phyloP scores from a whole-genome alignment of 2,329 filamentous ascomycete genomes.

The Ceratocystis alfenasii region DNA sequence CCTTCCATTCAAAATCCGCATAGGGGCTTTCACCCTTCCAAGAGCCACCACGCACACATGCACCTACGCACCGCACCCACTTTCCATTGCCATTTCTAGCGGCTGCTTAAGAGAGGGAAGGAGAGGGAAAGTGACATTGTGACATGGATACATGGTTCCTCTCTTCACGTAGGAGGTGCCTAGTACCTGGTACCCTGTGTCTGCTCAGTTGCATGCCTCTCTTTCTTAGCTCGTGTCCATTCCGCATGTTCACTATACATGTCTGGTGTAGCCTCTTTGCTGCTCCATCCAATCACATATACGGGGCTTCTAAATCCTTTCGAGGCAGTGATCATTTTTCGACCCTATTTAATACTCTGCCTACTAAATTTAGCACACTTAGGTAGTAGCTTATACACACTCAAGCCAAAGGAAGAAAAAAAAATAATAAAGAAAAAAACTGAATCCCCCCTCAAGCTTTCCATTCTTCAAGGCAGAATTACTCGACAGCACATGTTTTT shows the following conservation, averaged over 20 bases:
- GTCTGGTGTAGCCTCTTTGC: background rate
- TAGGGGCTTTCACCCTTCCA: background rate
- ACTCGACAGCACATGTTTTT: background rate
- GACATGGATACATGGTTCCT: background rate
- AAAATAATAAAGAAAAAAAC: too few species aligned
- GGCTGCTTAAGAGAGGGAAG: too few species aligned
- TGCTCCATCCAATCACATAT: background rate
- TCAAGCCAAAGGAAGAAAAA: too few species aligned
- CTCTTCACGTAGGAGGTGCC: background rate
- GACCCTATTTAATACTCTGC: background rate
- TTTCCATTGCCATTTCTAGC: background rate
- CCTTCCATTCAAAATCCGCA: background rate
- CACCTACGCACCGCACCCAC: slow-evolving; percentile 4
- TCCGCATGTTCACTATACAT: background rate
- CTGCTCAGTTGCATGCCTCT: background rate
- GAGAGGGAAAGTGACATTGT: too few species aligned
- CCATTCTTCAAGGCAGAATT: background rate
- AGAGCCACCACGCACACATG: slow-evolving; percentile 1
- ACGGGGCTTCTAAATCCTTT: background rate
- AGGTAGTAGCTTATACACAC: too few species aligned
- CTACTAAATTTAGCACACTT: slow-evolving; percentile 5
- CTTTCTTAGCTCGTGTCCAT: background rate
- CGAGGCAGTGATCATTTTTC: slow-evolving; percentile 1
- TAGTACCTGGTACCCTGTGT: background rate
- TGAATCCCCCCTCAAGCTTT: background rate